A percentile compares a stretch with the other conserved stretches of the same genome.
Evolutionary conservation across 768 basidiomycete genomes (phyloP).

Genomic region (Candolleomyces aberdarensis): DNA sequence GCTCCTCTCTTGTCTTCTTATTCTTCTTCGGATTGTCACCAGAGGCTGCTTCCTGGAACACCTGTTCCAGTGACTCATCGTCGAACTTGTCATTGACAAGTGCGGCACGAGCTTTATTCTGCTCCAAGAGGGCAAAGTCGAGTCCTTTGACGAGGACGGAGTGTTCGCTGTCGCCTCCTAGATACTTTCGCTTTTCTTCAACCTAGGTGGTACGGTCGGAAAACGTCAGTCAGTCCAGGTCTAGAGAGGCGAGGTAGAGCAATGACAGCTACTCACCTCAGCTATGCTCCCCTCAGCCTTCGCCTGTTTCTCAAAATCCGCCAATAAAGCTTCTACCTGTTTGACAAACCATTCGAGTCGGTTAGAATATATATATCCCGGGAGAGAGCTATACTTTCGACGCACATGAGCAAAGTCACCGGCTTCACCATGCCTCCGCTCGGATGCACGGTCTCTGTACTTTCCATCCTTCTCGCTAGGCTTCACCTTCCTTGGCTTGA

Average conservation of each 20-base stretch:
- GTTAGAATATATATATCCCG: background rate
- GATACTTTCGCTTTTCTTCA: conserved; percentile 70
- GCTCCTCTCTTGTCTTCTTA: conserved; percentile 75
- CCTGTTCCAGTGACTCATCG: conserved; percentile 80
- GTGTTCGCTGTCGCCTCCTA: conserved; percentile 84
- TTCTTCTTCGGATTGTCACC: conserved; percentile 52
- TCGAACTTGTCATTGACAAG: conserved; percentile 50
- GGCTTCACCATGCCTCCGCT: conserved; percentile 61
- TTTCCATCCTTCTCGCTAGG: conserved; percentile 29
- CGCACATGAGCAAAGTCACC: conserved; percentile 73
- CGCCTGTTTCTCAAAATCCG: conserved; percentile 73
- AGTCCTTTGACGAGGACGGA: conserved; percentile 88
- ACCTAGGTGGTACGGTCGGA: conserved; percentile 30
- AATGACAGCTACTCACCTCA: conserved; percentile 40
- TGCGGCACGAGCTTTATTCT: conserved; percentile 67
- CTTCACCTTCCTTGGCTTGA: conserved; percentile 82
- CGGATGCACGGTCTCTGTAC: conserved; percentile 77
- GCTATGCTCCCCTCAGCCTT: conserved; percentile 55
- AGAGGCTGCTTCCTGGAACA: conserved; percentile 49
- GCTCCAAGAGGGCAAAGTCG: conserved; percentile 82
- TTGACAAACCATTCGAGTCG: background rate
- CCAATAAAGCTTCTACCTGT: conserved; percentile 76
- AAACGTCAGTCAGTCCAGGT: background rate
- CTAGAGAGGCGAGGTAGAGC: background rate
- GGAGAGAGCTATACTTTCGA: background rate